These are phyloP conservation scores for Botrytis aclada DNA, from an alignment of 2,329 filamentous ascomycete genomes.

Conservation along the genomic window DNA sequence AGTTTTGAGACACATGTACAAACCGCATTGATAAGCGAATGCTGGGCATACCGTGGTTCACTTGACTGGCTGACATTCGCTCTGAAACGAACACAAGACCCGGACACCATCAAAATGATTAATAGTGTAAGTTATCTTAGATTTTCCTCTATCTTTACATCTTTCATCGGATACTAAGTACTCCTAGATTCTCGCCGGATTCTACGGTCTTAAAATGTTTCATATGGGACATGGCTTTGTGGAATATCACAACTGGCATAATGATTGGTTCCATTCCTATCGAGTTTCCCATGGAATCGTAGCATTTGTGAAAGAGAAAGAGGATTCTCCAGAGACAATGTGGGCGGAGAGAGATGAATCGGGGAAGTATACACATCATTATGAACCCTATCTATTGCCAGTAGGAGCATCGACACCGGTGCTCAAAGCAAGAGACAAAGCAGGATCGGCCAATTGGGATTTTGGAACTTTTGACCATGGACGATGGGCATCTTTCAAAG, in stretches of 20 bases:
- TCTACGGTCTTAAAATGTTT: background rate
- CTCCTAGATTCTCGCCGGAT: background rate
- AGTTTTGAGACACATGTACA: conserved; percentile 8
- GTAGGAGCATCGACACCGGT: background rate
- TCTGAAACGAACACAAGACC: background rate
- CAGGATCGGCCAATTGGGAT: background rate
- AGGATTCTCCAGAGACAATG: background rate
- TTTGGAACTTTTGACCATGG: background rate
- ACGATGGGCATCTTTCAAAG: background rate
- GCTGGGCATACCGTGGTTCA: background rate
- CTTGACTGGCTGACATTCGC: background rate
- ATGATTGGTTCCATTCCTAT: background rate
- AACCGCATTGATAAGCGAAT: background rate
- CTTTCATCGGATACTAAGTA: background rate
- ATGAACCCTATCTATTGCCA: fast-evolving
- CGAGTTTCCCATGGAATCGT: background rate
- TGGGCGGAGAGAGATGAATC: background rate
- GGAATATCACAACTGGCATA: conserved; percentile 7
- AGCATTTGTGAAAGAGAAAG: background rate
- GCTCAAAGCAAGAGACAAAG: background rate
- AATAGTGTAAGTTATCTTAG: background rate
- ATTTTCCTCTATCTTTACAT: background rate
- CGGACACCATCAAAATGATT: background rate
- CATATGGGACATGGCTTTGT: background rate
- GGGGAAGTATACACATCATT: background rate